phyloP scores from a whole-genome alignment of 306 rosid species.

The Cicer bijugum region DNA sequence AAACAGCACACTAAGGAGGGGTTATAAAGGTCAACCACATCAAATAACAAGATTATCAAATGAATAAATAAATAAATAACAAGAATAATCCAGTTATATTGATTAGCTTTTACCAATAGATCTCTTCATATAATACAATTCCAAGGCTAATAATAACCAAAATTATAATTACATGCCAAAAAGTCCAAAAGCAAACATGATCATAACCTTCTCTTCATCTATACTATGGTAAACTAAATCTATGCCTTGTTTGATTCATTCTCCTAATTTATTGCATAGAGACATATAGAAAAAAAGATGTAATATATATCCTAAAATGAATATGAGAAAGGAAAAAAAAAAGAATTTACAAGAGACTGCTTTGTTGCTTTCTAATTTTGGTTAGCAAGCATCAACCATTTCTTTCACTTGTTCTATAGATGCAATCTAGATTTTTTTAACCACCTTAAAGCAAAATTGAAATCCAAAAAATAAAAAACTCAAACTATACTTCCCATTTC shows the following conservation, averaged over 20 bases:
- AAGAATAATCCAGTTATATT: background rate
- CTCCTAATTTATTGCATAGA: slow-evolving; percentile 12
- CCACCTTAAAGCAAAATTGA: slow-evolving; percentile 19
- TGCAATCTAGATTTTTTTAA: slow-evolving; percentile 4
- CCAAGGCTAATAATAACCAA: slow-evolving; percentile 22
- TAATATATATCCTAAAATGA: slow-evolving; percentile 27
- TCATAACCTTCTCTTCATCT: slow-evolving; percentile 7
- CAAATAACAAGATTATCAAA: slow-evolving; percentile 3
- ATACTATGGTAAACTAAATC: slow-evolving; percentile 16
- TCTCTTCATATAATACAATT: slow-evolving; percentile 36
- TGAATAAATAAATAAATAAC: background rate
- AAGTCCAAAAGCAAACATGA: background rate
- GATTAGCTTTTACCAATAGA: slow-evolving; percentile 27
- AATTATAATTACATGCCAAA: slow-evolving; percentile 31
- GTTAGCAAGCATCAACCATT: slow-evolving; percentile 13
- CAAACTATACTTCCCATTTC: slow-evolving; percentile 25
- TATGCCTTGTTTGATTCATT: slow-evolving; percentile 34
- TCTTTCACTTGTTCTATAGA: slow-evolving; percentile 36
- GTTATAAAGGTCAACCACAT: background rate
- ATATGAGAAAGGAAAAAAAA: slow-evolving; percentile 11
- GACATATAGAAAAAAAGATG: background rate
- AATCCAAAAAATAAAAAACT: slow-evolving; percentile 10
- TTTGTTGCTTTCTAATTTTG: slow-evolving; percentile 39
- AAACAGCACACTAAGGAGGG: background rate
- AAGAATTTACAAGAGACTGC: slow-evolving; percentile 43